These are phyloP conservation scores for Cercophora samala DNA, from an alignment of 495 filamentous ascomycete genomes.

Conservation along the genomic window DNA sequence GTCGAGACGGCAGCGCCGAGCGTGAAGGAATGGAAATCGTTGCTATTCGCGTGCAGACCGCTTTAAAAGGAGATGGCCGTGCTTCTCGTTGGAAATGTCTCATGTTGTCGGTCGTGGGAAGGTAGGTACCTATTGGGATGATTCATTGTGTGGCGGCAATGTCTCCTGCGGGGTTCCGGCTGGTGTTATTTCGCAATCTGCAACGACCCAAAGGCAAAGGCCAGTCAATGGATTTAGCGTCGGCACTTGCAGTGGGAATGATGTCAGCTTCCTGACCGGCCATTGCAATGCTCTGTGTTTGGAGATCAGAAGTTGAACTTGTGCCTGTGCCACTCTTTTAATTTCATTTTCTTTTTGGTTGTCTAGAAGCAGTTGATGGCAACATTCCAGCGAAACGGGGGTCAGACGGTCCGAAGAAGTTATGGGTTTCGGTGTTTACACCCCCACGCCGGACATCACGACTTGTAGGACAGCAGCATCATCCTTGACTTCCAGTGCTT, in stretches of 20 bases:
- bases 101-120: neutral
- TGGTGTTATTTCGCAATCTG: neutral
- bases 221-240: neutral
- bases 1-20: too few relatives aligned
- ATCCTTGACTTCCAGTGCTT: neutral
- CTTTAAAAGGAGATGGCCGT: neutral
- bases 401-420: too few relatives aligned
- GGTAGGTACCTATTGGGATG: too few relatives aligned
- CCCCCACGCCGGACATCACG: too few relatives aligned
- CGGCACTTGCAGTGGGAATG: neutral
- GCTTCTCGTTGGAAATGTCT: neutral
- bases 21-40: too few relatives aligned
- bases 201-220: neutral
- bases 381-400: too few relatives aligned
- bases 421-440: neutral
- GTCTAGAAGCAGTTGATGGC: too few relatives aligned
- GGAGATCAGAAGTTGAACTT: too few relatives aligned
- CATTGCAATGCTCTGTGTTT: neutral
- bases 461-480: neutral
- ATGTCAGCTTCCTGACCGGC: neutral
- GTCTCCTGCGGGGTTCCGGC: neutral
- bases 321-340: too few relatives aligned
- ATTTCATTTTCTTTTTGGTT: too few relatives aligned
- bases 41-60: too few relatives aligned
- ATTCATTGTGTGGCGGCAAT: neutral